These are phyloP conservation scores for Penicillium brasilianum DNA, from an alignment of 2,329 filamentous ascomycete genomes.

Conservation along the genomic window DNA sequence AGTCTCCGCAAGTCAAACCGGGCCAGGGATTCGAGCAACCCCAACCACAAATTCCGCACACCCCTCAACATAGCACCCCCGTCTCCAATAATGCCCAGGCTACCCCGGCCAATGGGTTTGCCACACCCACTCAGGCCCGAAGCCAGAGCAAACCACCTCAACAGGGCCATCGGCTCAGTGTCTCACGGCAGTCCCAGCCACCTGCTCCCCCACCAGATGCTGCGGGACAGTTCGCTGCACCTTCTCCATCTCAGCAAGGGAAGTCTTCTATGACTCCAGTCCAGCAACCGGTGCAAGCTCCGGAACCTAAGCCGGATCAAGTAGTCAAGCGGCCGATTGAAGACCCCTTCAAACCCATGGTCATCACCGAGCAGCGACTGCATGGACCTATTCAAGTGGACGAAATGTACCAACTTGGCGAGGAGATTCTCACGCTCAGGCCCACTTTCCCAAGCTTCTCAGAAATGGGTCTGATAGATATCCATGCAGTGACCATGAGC, in stretches of 20 bases:
- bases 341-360: constrained; percentile 54
- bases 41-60: constrained; percentile 38
- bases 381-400: constrained; percentile 76
- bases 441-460: constrained; percentile 75
- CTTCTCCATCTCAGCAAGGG: constrained; percentile 36
- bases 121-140: constrained; percentile 44
- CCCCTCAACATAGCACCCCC: constrained; percentile 39
- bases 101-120: constrained; percentile 46
- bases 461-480: constrained; percentile 87
- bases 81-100: constrained; percentile 39
- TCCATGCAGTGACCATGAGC: constrained; percentile 86
- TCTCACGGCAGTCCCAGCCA: constrained; percentile 43
- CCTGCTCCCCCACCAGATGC: constrained; percentile 37
- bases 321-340: constrained; percentile 47
- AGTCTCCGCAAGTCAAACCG: constrained; percentile 54
- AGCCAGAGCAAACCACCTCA: constrained; percentile 39
- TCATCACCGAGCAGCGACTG: constrained; percentile 56
- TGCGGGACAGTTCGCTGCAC: constrained; percentile 35
- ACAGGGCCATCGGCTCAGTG: constrained; percentile 37
- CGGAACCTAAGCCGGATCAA: constrained; percentile 39
- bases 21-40: constrained; percentile 53
- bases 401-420: constrained; percentile 67
- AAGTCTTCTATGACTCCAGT: constrained; percentile 35
- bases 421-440: constrained; percentile 69
- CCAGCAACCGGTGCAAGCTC: constrained; percentile 35